Evolutionary conservation across 176 grass and related monocot genomes (phyloP), one percentile per base, ranked within the genome.

Genomic region (Oryza nivara): DNA sequence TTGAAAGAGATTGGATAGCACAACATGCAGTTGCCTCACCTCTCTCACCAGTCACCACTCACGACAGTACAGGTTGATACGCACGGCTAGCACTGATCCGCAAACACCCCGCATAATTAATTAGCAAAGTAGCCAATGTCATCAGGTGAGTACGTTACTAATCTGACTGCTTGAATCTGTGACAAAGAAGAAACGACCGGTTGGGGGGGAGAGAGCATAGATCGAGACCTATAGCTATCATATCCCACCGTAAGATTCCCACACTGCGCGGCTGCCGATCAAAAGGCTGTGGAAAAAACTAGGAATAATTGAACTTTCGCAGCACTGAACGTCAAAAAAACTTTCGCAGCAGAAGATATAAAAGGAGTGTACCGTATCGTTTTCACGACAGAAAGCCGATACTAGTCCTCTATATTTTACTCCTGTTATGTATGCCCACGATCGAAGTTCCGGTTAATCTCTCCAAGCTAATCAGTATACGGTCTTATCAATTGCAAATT

Each of bases 1-100:
- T 48, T 0, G 72, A 82, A 68, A 87, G 85, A 68, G 72, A 75
- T 70, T 12, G 71, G 63, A 69, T 8, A 22, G 64, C 48, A 32
- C 49, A 32, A 19, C 26, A 19, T 6, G 8, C 80, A 32, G n/a
- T 20, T 20, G 19, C 19, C 34, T 54, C 45, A 22, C 36, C 68
- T 44, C 26, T 72, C 30, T 44, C 71, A 20, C 35, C 36, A 61
- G 54, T 58, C 19, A 58, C 54, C 17, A 87, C 67, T 32, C 19
- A 35, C 23, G 78, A 81, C 64, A 75, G 26, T 25, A 35, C 56
- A 35, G 13, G 17, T 46, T 68, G 52, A 80, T 65, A 68, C 3
- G 0, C 47, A 49, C 3, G 13, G 47, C 46, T 47, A 47, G 13
- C 36, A 30, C 4, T 25, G 2, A 5, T 22, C 36, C 60, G 40